Percentiles rank a stretch among this genome's conserved stretches.
These are phyloP conservation scores for Candida taoyuanica DNA, from an alignment of 805 yeast species.

Conservation along the genomic window DNA sequence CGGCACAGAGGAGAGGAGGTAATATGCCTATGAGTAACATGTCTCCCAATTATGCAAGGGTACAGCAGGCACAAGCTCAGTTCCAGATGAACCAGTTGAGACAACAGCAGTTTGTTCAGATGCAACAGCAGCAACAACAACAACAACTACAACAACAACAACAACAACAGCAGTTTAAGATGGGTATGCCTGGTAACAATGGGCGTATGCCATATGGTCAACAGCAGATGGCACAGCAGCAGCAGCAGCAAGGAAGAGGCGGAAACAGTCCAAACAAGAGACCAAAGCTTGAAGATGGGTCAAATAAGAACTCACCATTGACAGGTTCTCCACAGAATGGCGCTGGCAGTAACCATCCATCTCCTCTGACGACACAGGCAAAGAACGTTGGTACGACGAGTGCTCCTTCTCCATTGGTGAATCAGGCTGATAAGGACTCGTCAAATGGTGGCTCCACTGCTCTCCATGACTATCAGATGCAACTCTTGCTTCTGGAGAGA, in stretches of 20 bases:
- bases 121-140: constrained; percentile 24
- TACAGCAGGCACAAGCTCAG: constrained; percentile 39
- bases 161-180: constrained; percentile 22
- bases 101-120: constrained; percentile 32
- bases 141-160: constrained; percentile 22
- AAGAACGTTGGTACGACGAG: constrained; percentile 17
- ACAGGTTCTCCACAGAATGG: constrained; percentile 12
- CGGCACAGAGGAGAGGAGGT: constrained; percentile 17
- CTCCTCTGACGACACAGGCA: constrained; percentile 11
- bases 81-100: constrained; percentile 46
- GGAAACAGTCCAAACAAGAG: constrained; percentile 21
- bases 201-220: constrained; percentile 8
- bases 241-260: constrained; percentile 6
- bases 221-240: constrained; percentile 5
- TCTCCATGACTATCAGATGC: constrained; percentile 77
- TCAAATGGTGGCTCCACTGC: constrained; percentile 35
- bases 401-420: constrained; percentile 24
- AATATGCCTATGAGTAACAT: constrained; percentile 9
- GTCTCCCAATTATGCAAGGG: constrained; percentile 26
- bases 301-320: constrained; percentile 12
- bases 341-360: constrained; percentile 6
- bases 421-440: constrained; percentile 16
- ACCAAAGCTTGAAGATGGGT: constrained; percentile 16
- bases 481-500: constrained; percentile 66
- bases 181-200: constrained; percentile 1